These are phyloP conservation scores for Xylaria sp. DNA, from an alignment of 2,329 filamentous ascomycete genomes.

Conservation along the genomic window DNA sequence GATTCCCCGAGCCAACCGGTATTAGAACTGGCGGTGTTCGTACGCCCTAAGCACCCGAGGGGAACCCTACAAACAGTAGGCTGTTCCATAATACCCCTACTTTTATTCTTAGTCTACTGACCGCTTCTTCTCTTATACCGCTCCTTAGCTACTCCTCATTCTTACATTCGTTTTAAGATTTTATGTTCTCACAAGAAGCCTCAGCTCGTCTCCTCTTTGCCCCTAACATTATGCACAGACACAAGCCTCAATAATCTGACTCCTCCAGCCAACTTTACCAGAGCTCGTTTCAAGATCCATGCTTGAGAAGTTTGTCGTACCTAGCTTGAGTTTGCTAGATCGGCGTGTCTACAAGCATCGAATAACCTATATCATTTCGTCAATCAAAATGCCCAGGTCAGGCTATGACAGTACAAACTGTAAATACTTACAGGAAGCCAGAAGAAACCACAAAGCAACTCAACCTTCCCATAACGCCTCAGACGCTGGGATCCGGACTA, in stretches of 20 bases:
- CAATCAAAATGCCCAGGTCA: slow-evolving; percentile 1
- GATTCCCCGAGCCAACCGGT: neutral
- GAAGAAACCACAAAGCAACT: neutral
- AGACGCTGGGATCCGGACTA: neutral
- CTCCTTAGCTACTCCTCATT: too few relatives aligned
- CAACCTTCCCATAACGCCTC: neutral
- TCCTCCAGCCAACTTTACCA: neutral
- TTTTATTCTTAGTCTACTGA: neutral
- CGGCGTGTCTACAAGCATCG: neutral
- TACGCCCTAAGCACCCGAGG: neutral
- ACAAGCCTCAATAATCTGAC: neutral
- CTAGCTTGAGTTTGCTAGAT: neutral
- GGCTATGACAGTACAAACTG: slow-evolving; percentile 9
- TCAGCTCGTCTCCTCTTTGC: neutral
- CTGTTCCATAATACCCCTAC: neutral
- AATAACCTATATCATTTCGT: neutral
- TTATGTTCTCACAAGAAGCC: neutral
- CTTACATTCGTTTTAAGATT: neutral
- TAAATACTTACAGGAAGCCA: neutral
- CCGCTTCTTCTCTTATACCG: neutral
- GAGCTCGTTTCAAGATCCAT: neutral
- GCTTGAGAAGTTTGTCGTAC: neutral
- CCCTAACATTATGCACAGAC: neutral
- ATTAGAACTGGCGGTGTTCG: neutral
- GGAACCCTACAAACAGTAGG: neutral